A percentile compares a stretch with the other conserved stretches of the same genome.
Evolutionary conservation across 257 asterid genomes (phyloP).

Genomic region (Gentiana macrophylla): DNA sequence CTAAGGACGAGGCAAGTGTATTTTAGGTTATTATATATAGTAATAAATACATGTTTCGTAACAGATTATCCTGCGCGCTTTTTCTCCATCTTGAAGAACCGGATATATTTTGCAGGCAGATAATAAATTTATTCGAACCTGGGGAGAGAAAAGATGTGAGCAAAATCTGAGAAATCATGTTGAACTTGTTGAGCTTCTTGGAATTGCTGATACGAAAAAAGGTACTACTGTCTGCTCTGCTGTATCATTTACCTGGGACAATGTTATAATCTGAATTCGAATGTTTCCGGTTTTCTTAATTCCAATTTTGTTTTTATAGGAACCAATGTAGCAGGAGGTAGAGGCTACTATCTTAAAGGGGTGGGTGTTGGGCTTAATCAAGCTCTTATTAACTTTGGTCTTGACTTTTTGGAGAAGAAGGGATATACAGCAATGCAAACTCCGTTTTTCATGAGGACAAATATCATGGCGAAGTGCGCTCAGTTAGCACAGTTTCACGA

Average conservation of each 20-base stretch:
- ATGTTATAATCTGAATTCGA: no score
- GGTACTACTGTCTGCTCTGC: conserved; percentile 21
- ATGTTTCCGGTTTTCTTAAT: not conserved
- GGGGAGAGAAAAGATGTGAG: conserved; percentile 77
- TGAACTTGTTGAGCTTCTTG: conserved; percentile 95
- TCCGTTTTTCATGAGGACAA: conserved; percentile 90
- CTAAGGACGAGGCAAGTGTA: conserved; percentile 56
- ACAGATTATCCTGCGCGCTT: not conserved
- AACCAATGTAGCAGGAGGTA: conserved; percentile 81
- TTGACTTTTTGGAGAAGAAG: conserved; percentile 54
- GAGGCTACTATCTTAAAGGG: conserved; percentile 81
- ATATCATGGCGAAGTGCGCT: conserved; percentile 89
- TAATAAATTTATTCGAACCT: conserved; percentile 52
- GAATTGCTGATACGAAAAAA: conserved; percentile 65
- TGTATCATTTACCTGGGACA: no score
- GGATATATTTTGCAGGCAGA: conserved; percentile 38
- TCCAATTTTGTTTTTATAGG: conserved; percentile 27
- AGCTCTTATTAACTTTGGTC: conserved; percentile 72
- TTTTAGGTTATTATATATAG: not conserved
- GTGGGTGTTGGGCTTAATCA: conserved; percentile 77
- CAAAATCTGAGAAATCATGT: conserved; percentile 81
- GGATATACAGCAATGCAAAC: conserved; percentile 57
- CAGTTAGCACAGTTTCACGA: conserved; percentile 92
- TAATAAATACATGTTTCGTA: conserved; percentile 3
- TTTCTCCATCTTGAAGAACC: not conserved